Percentiles rank a stretch among this genome's conserved stretches.
Conservation (phyloP, 768 basidiomycete genomes). For the Rhodotorula toruloides region DNA sequence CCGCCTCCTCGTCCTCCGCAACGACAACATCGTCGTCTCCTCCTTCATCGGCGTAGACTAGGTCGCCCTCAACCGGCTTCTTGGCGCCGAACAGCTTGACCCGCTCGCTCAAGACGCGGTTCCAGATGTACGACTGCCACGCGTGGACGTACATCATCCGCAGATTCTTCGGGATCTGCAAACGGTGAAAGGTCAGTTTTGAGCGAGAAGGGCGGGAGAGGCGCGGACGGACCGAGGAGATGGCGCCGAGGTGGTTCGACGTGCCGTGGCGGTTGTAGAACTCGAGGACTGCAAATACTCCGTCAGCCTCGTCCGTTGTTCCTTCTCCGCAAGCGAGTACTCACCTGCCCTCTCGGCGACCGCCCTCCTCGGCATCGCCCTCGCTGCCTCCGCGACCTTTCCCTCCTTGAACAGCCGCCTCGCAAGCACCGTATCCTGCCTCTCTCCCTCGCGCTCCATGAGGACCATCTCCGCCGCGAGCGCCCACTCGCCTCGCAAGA, state of each 20-base stretch:
- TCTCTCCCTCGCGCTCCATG: constrained; percentile 71
- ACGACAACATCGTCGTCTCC: constrained; percentile 33
- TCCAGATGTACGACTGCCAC: constrained; percentile 98
- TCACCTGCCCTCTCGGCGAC: constrained; percentile 78
- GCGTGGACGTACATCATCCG: constrained; percentile 97
- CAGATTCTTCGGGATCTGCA: constrained; percentile 87
- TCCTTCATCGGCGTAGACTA: constrained; percentile 57
- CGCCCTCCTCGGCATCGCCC: constrained; percentile 79
- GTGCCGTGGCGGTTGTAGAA: constrained; percentile 13
- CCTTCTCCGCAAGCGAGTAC: background rate
- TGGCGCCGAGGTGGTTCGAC: constrained; percentile 60
- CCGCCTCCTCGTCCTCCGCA: constrained; percentile 35
- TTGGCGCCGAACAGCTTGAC: constrained; percentile 70
- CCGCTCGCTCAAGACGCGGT: constrained; percentile 90
- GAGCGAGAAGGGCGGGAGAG: constrained; percentile 37
- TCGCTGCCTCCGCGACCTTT: constrained; percentile 68
- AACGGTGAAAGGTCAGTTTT: constrained; percentile 7
- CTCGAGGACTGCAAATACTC: constrained; percentile 22
- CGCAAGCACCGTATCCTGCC: constrained; percentile 71
- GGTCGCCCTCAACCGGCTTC: constrained; percentile 74
- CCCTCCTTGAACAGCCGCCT: constrained; percentile 83
- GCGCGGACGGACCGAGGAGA: constrained; percentile 61
- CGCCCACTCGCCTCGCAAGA: constrained; percentile 86
- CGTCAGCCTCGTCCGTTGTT: background rate
- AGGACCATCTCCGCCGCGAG: constrained; percentile 77